These are phyloP conservation scores for Casuarina glauca DNA, from an alignment of 306 rosid species.

Conservation along the genomic window DNA sequence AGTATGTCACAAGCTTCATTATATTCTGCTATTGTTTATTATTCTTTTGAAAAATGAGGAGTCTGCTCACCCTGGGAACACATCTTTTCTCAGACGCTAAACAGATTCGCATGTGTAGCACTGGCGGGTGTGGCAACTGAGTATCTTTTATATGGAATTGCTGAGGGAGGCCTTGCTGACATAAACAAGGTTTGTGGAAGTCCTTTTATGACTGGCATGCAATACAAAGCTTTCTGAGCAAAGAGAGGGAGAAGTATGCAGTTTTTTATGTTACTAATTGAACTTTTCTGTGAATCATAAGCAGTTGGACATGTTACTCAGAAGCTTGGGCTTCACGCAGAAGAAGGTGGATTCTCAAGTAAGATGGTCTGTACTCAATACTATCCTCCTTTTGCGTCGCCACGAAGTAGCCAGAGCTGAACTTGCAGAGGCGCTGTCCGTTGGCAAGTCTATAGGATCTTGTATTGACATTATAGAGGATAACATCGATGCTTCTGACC, in stretches of 20 bases:
- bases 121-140: constrained; percentile 91
- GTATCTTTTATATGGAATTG: constrained; percentile 74
- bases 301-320: constrained; percentile 67
- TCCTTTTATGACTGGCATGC: background rate
- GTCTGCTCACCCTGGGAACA: constrained; percentile 24
- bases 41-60: constrained; percentile 8
- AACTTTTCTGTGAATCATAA: constrained; percentile 24
- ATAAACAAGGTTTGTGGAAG: constrained; percentile 69
- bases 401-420: constrained; percentile 66
- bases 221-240: background rate
- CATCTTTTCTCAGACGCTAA: constrained; percentile 59
- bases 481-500: constrained; percentile 48
- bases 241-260: constrained; percentile 10
- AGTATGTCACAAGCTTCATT: constrained; percentile 43
- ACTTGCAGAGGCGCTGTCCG: constrained; percentile 79
- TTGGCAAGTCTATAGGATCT: constrained; percentile 68
- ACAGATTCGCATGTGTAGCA: constrained; percentile 89
- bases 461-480: constrained; percentile 76
- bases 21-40: constrained; percentile 16
- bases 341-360: constrained; percentile 92
- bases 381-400: constrained; percentile 69
- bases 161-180: constrained; percentile 96
- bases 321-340: constrained; percentile 80
- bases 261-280: constrained; percentile 16
- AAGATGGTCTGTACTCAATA: constrained; percentile 88